Evolutionary conservation across 257 asterid species (phyloP), one percentile per base, ranked within the genome.

Genomic region (Eustoma russellianum): DNA sequence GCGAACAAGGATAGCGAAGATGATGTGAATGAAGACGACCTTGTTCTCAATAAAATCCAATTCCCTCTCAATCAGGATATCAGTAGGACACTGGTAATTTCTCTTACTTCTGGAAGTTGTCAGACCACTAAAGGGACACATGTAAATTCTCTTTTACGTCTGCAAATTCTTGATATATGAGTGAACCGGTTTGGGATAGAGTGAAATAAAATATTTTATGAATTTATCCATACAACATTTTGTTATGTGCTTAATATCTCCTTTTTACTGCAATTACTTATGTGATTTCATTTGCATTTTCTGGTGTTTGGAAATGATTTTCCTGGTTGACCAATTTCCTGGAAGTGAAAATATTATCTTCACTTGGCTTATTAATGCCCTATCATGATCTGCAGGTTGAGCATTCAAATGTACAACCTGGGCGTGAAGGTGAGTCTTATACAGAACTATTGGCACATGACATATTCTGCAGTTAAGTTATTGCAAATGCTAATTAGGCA

Each of bases 301-400:
- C 46, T 24, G 24, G 46, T 53, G 43, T 59, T 30, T 55, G 15
- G 6, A 9, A 13, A 17, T 1, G 13, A 6, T 7, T 45, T n/a
- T 57, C 33, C 34, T 52, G 50, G 24, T 34, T 9, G 34, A 50
- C 1, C 3, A 17, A 52, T 34, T 33, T 19, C 17, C 15, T 15
- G 9, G 35, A 38, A 17, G 6, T 50, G 9, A 33, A 7, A 51
- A 24, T 17, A 48, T 33, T 53, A 48, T 45, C 12, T 47, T 46
- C 41, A 18, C 59, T 60, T 52, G 52, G 52, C 59, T 62, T 54
- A 58, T 54, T 56, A 52, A 56, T 68, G 28, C 70, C 30, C 57
- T 60, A 53, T 55, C 66, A 38, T 38, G 24, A 63, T 66, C 55
- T 81, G 64, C 93, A 89, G 97, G 79, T 64, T 52, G 66, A 83